Evolutionary conservation across 2,329 filamentous ascomycete species (phyloP), one percentile per base, ranked within the genome.

Genomic region (Botrytis deweyae): DNA sequence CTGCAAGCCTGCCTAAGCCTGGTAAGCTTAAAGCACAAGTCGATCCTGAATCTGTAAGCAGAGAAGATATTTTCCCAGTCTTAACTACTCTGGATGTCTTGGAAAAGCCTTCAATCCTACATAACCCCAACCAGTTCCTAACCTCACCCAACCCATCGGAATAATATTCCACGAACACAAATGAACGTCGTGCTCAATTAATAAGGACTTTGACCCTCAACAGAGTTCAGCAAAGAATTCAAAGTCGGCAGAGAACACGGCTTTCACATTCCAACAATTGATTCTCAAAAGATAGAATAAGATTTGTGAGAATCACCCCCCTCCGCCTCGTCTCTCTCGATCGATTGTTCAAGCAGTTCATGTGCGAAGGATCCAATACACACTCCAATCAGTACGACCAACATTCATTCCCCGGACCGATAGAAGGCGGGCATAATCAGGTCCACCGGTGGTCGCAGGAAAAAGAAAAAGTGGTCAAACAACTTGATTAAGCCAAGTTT

Each of bases 121-220:
- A 66, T 9, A 16, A 44, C 18, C 29, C 33, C 63, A n/a, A 42
- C 61, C 36, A 63, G 38, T n/a, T 52, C 16, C 8, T 33, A 38
- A 38, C 44, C 42, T 66, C 33, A 66, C 44, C 64, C 49, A 67
- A 52, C 64, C 64, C 64, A 67, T 67, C 64, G 64, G 64, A 67
- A 52, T 1, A 20, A 52, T 52, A 52, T 52, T 46, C 42, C 42
- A 65, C 42, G n/a, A 46, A 38, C 46, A 52, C 64, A n/a, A 52
- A 38, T 25, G 42, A 52, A 67, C 46, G 40, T n/a, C 33, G n/a
- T 52, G 64, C 22, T n/a, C 33, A 29, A 20, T 49, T n/a, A 33
- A n/a, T 12, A 67, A 38, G 64, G 36, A 38, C 46, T 67, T 67
- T 25, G 14, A 38, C 36, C 64, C 64, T 67, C 64, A 67, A 52